These are phyloP conservation scores for Kwoniella dendrophila DNA, from an alignment of 768 basidiomycete species.

Conservation along the genomic window DNA sequence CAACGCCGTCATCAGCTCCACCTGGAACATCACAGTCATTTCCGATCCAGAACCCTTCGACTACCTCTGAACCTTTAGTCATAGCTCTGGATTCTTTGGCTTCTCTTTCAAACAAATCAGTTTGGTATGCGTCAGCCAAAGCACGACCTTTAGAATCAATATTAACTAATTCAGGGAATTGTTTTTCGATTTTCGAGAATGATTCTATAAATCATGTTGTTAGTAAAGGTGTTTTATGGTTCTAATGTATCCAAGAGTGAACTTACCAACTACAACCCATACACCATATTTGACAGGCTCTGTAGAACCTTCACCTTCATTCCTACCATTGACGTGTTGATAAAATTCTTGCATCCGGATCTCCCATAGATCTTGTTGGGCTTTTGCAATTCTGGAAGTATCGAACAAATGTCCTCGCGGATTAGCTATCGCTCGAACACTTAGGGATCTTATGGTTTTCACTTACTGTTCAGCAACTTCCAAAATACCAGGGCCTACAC, in stretches of 20 bases:
- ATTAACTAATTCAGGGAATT: slow-evolving; percentile 47
- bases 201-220: slow-evolving; percentile 37
- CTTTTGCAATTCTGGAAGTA: slow-evolving; percentile 43
- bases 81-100: slow-evolving; percentile 40
- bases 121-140: slow-evolving; percentile 26
- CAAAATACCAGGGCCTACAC: slow-evolving; percentile 43
- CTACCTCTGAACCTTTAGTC: slow-evolving; percentile 49
- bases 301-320: slow-evolving; percentile 34
- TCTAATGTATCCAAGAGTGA: not conserved
- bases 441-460: not conserved
- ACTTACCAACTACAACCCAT: slow-evolving; percentile 53
- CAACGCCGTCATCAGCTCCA: slow-evolving; percentile 29
- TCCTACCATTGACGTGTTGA: slow-evolving; percentile 9
- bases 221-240: not conserved
- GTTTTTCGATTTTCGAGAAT: slow-evolving; percentile 48
- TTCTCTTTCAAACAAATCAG: slow-evolving; percentile 53
- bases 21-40: slow-evolving; percentile 49
- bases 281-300: slow-evolving; percentile 54
- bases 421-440: slow-evolving; percentile 1
- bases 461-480: slow-evolving; percentile 48
- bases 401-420: not conserved
- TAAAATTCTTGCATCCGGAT: slow-evolving; percentile 46
- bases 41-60: slow-evolving; percentile 53
- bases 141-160: slow-evolving; percentile 36
- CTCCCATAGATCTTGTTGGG: slow-evolving; percentile 49